A percentile compares a stretch with the other conserved stretches of the same genome.
Evolutionary conservation across 2,329 filamentous ascomycete species (phyloP).

Genomic region (Cladophialophora carrionii): DNA sequence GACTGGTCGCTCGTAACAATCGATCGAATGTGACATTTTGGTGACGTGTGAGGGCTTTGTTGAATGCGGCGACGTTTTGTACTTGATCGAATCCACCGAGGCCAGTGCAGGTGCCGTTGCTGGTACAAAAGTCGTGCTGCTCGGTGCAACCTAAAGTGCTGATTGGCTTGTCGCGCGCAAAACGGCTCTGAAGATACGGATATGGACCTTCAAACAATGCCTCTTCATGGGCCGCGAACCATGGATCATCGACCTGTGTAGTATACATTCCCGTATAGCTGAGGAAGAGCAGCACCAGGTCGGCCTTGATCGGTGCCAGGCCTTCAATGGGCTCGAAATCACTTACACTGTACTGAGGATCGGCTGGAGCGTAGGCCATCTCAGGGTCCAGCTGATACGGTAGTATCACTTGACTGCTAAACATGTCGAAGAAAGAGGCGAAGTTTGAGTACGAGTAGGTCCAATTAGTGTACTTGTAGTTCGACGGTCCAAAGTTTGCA

Average conservation of each 20-base stretch:
- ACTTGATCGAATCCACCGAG: constrained; percentile 30
- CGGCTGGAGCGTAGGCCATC: constrained; percentile 4
- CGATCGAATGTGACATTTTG: constrained; percentile 33
- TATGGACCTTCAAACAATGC: not conserved
- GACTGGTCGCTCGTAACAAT: constrained; percentile 17
- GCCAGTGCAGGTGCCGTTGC: constrained; percentile 25
- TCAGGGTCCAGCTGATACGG: constrained; percentile 29
- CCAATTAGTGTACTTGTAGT: constrained; percentile 27
- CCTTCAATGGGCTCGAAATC: constrained; percentile 29
- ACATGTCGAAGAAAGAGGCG: constrained; percentile 30
- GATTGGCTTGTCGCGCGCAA: constrained; percentile 23
- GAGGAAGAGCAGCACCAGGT: constrained; percentile 29
- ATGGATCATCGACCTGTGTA: constrained; percentile 30
- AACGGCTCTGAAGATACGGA: constrained; percentile 23
- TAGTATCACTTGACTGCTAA: constrained; percentile 21
- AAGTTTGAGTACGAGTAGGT: constrained; percentile 33
- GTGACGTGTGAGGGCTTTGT: constrained; percentile 19
- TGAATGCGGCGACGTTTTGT: constrained; percentile 26
- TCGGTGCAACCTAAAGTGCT: constrained; percentile 32
- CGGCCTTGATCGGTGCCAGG: constrained; percentile 20
- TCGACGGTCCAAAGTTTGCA: constrained; percentile 28
- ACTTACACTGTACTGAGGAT: constrained; percentile 11
- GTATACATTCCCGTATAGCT: constrained; percentile 32
- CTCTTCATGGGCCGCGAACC: constrained; percentile 29
- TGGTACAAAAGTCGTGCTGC: constrained; percentile 32